Evolutionary conservation across 2,329 filamentous ascomycete species (phyloP).

Genomic region (Trichoderma sp.): DNA sequence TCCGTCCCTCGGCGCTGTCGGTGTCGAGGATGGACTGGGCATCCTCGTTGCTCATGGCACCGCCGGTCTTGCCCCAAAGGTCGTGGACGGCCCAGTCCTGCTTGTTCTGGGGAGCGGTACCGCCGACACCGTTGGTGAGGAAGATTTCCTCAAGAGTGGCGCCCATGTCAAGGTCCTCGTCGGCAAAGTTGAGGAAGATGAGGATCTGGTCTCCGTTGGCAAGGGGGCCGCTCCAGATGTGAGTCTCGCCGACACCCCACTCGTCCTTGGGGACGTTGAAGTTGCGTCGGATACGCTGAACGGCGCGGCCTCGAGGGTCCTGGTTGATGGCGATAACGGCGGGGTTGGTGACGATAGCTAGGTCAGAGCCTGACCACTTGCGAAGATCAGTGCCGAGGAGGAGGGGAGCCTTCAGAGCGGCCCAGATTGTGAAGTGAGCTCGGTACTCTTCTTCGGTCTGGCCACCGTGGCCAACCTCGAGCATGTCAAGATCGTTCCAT

Average conservation of each 20-base stretch:
- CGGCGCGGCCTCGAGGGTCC: conserved; percentile 32
- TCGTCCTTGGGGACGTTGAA: conserved; percentile 27
- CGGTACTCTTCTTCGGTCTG: conserved; percentile 19
- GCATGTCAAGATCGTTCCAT: conserved; percentile 20
- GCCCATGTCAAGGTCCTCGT: conserved; percentile 16
- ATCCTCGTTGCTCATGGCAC: conserved; percentile 11
- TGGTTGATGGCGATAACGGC: conserved; percentile 35
- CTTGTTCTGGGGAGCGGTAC: conserved; percentile 16
- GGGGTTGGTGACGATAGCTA: conserved; percentile 27
- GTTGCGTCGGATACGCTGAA: conserved; percentile 8
- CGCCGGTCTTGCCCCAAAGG: conserved; percentile 18
- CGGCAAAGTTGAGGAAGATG: conserved; percentile 16
- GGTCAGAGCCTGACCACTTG: conserved; percentile 25
- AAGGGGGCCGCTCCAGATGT: conserved; percentile 31
- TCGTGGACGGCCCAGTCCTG: conserved; percentile 16
- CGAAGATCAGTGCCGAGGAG: conserved; percentile 42
- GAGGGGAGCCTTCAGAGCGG: conserved; percentile 44
- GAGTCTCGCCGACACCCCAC: conserved; percentile 27
- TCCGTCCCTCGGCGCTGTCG: neutral
- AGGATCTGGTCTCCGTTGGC: conserved; percentile 20
- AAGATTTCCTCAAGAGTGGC: conserved; percentile 18
- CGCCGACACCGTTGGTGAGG: conserved; percentile 15
- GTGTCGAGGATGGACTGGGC: conserved; percentile 16
- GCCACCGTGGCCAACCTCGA: conserved; percentile 17
- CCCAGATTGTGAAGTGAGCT: conserved; percentile 46